Evolutionary conservation across 2,329 filamentous ascomycete species (phyloP), one percentile per base, ranked within the genome.

Genomic region (Pleomassaria siparia): DNA sequence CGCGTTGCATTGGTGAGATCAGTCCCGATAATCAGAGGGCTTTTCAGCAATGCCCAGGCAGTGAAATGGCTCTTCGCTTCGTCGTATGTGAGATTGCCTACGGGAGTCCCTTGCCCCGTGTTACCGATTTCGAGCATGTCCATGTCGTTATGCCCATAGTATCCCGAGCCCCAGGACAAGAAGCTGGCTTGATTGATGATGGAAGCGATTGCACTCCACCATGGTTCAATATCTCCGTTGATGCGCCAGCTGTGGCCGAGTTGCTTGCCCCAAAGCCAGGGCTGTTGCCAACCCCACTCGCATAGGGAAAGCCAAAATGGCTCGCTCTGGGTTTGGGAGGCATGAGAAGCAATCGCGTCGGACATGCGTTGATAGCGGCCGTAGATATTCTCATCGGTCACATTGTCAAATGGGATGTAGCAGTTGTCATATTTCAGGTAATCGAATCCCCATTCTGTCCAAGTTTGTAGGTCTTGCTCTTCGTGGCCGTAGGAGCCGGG

Each of bases 401-500:
- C 45, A 16, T 59, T 62, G 49, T 66, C 63, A 33, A 51, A 57
- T 4, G 69, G 70, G 16, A 73, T 68, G 36, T 59, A 56, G 43
- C 60, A 65, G 20, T 63, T 64, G 42, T 65, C 62, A 37, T 65
- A 65, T 32, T 63, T 65, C 13, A 63, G 53, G 29, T 60, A 64
- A 40, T 64, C 58, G 35, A 64, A 50, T 5, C 54, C 60, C 59
- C 60, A 64, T n/a, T 55, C 54, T 1, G 79, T 76, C 56, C 78
- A 84, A 0, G 79, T 77, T 16, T 73, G 62, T 1, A 81, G 81
- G 59, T 85, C 83, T 11, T 79, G 65, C 1, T 70, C 62, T 56
- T 86, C 82, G 55, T 79, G 74, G 5, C 77, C 80, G 7, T 82
- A 58, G 46, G 76, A 80, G 0, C 76, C 82, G 4, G 80, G 76